These are phyloP conservation scores for Plasmodium cynomolgi DNA, from an alignment of 169 alveolate genomes.

Conservation along the genomic window DNA sequence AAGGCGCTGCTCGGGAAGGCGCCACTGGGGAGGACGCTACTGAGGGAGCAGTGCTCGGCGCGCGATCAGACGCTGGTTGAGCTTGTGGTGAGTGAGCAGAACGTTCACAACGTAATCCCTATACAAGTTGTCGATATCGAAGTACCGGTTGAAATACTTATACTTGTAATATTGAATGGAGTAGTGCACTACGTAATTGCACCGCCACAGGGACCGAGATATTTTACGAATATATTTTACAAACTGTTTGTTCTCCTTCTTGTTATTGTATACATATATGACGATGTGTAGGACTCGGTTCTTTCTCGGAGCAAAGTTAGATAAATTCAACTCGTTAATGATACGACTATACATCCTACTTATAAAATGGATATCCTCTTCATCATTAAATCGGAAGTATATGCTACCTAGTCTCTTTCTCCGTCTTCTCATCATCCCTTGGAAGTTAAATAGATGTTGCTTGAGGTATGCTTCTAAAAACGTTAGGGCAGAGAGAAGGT, in stretches of 20 bases:
- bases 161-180: constrained; percentile 57
- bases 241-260: constrained; percentile 53
- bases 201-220: constrained; percentile 63
- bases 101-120: constrained; percentile 48
- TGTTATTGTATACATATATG: constrained; percentile 59
- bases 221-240: constrained; percentile 54
- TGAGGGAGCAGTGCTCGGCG: not conserved
- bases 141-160: constrained; percentile 46
- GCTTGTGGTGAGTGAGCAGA: constrained; percentile 11
- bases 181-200: constrained; percentile 48
- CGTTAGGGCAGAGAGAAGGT: constrained; percentile 38
- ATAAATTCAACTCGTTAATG: constrained; percentile 15
- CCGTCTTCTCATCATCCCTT: constrained; percentile 71
- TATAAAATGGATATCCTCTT: constrained; percentile 43
- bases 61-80: not conserved
- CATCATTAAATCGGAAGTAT: constrained; percentile 50
- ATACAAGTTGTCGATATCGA: constrained; percentile 55
- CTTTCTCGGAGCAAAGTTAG: constrained; percentile 2
- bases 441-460: constrained; percentile 53
- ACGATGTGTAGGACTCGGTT: constrained; percentile 50
- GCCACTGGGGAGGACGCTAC: not conserved
- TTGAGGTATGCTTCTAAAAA: constrained; percentile 59
- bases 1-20: not conserved
- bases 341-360: constrained; percentile 14
- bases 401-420: constrained; percentile 58